Base-by-base conservation (phyloP, 78 protist genomes). In the Emiliania huxleyi region DNA sequence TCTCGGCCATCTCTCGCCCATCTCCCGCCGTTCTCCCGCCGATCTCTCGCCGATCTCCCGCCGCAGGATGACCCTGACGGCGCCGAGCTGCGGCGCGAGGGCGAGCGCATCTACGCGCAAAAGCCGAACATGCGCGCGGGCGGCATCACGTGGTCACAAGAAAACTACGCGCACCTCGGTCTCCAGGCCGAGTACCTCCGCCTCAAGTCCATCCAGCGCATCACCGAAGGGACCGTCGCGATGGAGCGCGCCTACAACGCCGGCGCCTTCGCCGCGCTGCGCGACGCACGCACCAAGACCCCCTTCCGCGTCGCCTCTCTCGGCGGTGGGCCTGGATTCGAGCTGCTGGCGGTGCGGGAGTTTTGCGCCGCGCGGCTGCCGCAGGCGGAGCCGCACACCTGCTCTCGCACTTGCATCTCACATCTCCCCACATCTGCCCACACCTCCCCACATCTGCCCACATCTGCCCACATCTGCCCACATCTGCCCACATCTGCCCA, bases 241-340 rank as follows among this genome's bases (percentile, higher is more conserved):
- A 1, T 79, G 55, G 40, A 79, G 87, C 87, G 87, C 55, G 87
- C 87, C 18, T 25, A 43, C 87, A 19, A 40, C 1, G 18, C 1
- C 26, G 85, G 85, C 19, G 43, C 46, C 45, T 40, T 75, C 46
- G 48, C n/a, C 29, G 12, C 15, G 25, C n/a, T 21, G 26, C 45
- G 0, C 46, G 79, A n/a, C 18, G 79, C 79, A 40, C 26, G 79
- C 79, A n/a, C 38, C 73, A 26, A 4, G 62, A 8, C 8, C 25
- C 6, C 83, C 15, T 38, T 4, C 8, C 45, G 46, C 37, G 37
- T 79, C n/a, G 87, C 52, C 55, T 79, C 87, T n/a, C 87, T 79
- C 87, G 87, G 87, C 19, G 87, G 87, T 3, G 87, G 87, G 55
- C 87, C 87, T 0, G 87, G 87, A n/a, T 79, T 79, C 35, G 87